Conservation (phyloP, 73 alveolate genomes). For the Tetrahymena elliotti region DNA sequence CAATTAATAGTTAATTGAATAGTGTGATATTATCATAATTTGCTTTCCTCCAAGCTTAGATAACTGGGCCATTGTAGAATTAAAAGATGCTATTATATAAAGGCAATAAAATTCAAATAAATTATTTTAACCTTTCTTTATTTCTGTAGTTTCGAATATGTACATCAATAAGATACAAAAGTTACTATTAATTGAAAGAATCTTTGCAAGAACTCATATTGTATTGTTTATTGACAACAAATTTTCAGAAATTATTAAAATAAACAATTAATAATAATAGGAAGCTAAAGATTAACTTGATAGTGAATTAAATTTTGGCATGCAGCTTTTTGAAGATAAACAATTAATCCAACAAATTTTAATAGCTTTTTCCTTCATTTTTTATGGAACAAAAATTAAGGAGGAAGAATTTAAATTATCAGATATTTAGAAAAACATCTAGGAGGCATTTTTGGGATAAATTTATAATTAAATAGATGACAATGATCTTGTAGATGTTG, state of each 20-base stretch:
- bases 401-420: not conserved
- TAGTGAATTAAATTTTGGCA: not conserved
- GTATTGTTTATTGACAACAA: not conserved
- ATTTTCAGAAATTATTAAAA: not conserved
- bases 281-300: not conserved
- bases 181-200: not conserved
- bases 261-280: not conserved
- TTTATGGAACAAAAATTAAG: not conserved
- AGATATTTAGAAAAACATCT: not conserved
- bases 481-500: not conserved
- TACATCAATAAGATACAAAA: not conserved
- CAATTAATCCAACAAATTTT: not conserved
- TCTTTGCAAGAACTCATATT: not conserved
- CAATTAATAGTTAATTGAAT: not conserved
- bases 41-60: not conserved
- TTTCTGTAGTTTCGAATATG: not conserved
- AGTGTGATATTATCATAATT: not conserved
- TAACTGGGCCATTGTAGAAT: not conserved
- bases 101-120: not conserved
- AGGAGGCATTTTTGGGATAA: not conserved
- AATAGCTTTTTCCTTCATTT: not conserved
- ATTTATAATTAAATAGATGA: not conserved
- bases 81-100: not conserved
- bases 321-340: not conserved
- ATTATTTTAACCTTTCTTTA: not conserved